phyloP scores from a whole-genome alignment of 495 filamentous ascomycete genomes.

The Penicillium canescens region DNA sequence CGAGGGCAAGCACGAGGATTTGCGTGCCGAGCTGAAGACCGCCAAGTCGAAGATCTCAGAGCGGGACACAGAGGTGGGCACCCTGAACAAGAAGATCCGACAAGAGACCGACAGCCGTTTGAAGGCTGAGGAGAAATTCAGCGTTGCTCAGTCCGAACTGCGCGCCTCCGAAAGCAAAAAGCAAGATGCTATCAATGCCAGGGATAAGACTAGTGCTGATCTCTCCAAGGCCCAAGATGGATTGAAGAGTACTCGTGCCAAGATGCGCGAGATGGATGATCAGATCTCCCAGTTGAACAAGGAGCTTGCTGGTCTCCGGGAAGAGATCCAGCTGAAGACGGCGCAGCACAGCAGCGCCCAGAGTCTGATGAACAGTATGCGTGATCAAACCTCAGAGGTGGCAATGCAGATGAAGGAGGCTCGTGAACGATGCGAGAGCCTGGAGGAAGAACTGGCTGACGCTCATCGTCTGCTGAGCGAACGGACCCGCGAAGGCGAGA shows the following conservation, averaged over 20 bases:
- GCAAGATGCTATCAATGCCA: constrained; percentile 69
- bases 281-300: constrained; percentile 62
- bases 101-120: constrained; percentile 71
- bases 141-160: constrained; percentile 69
- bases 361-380: constrained; percentile 84
- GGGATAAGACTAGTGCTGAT: constrained; percentile 67
- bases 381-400: constrained; percentile 85
- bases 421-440: constrained; percentile 72
- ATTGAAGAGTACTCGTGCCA: constrained; percentile 58
- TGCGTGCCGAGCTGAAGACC: constrained; percentile 69
- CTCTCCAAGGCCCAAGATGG: constrained; percentile 71
- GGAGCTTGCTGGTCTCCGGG: constrained; percentile 65
- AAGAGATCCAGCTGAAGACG: constrained; percentile 81
- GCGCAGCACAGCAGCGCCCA: constrained; percentile 86
- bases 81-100: constrained; percentile 70
- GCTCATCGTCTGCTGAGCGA: constrained; percentile 85
- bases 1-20: constrained; percentile 77
- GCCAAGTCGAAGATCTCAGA: constrained; percentile 68
- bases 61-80: constrained; percentile 73
- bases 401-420: constrained; percentile 93
- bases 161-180: constrained; percentile 74
- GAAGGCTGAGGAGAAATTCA: constrained; percentile 74
- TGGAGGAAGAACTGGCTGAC: constrained; percentile 94
- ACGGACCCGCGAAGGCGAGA: constrained; percentile 91
- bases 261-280: constrained; percentile 70